Base-by-base conservation (phyloP, 1,139 yeast species). In the Zhuliangozyma parablackwelliae region DNA sequence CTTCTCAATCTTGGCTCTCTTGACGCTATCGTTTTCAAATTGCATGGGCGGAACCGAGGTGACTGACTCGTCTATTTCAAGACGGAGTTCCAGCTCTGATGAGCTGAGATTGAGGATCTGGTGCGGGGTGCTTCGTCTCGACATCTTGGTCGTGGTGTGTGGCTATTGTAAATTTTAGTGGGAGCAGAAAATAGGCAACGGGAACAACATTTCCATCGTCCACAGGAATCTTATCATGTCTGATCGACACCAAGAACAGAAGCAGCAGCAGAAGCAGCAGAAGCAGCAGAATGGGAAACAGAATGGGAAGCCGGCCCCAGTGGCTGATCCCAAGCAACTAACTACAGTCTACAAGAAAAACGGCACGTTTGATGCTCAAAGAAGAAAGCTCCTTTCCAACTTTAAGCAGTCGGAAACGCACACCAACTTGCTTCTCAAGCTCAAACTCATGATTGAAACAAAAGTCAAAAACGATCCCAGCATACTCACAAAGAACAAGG, bases 401-500 rank as follows among this genome's bases (percentile, higher is more conserved):
- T 76, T 76, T 58, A 61, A 61, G 36, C 46, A 53, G 32, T 67
- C 74, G 11, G 69, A 68, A 45, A 68, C 77, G 5, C 71, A 68
- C 44, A 45, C 65, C 6, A 65, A 69, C 37, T 53, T 77, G 13
- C 53, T 69, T 25, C 53, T 63, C 24, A 65, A 75, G 42, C 54
- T 76, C 30, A 63, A 64, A 38, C 48, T 69, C 21, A 57, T 75
- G 56, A 68, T 77, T 1, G 77, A 72, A 39, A 54, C 59, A 32
- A 75, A 74, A 42, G 66, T 75, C 25, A 63, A 66, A 35, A 61
- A 66, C 29, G 79, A 77, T 44, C 81, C 81, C 0, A 54, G 63
- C 13, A 65, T 77, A 12, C 53, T 77, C 13, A 54, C 63, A 40
- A 72, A 73, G 46, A 77, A 75, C 50, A 68, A 64, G 36, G 80